Base-by-base conservation (phyloP, 2,329 filamentous ascomycete species). In the Diaporthe batatas region DNA sequence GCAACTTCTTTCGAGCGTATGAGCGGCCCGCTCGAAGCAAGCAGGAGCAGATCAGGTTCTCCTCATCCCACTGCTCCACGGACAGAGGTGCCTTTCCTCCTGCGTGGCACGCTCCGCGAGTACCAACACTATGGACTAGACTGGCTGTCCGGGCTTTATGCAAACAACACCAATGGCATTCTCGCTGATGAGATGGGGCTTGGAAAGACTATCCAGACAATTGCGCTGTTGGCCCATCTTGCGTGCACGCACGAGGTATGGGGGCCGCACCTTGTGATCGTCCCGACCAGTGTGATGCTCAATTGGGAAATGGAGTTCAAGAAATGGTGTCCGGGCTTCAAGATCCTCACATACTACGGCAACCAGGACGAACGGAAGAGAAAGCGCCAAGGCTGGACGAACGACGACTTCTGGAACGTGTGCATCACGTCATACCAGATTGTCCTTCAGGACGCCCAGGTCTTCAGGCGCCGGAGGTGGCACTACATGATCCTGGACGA, bases 241-340 rank as follows among this genome's bases (percentile, higher is more conserved):
- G 96, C 97, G 11, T 95, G 95, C 75, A 89, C 94, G 51, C 93
- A 98, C 79, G 91, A 95, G 78, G 91, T 97, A 6, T 99, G 96
- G 97, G 96, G 97, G 0, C 95, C 96, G 0, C 96, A 99, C 85
- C 86, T 99, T 32, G 94, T 99, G 64, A 93, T 99, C 74, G 96
- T 99, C 2, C 96, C 96, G 1, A 99, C 96, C 2, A 98, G 95
- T 82, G 97, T 99, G 64, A 98, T 99, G 88, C 90, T 99, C 76
- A 99, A 99, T 80, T 99, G 96, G 96, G 97, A 99, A 82, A 98
- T 98, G 93, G 96, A 99, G 83, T 99, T 99, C 88, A 98, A 98
- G 80, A 99, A 99, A 81, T 99, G 96, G 91, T 94, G 95, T 72
- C 96, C 97, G 3, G 96, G 96, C 0, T 99, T 99, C 87, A 98